Conservation (phyloP, 139 green algal species). For the Closterium sp. region DNA sequence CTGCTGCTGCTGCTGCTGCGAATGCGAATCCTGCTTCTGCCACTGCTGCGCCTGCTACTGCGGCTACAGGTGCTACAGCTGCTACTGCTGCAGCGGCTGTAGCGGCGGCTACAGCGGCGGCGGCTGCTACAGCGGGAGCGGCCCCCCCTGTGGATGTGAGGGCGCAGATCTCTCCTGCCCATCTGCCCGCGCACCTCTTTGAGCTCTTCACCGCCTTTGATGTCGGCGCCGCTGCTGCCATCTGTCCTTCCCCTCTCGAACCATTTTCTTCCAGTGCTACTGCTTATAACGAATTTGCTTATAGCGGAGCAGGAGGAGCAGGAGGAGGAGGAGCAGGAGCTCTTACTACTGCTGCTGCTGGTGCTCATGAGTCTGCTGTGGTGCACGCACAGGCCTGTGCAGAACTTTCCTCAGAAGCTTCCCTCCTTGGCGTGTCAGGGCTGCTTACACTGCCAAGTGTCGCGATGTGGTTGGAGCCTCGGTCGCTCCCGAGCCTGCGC, state of each 20-base stretch:
- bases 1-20: background rate
- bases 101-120: background rate
- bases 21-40: background rate
- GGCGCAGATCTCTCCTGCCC: background rate
- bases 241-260: slow-evolving; percentile 2
- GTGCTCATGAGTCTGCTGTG: slow-evolving; percentile 13
- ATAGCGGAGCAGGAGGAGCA: slow-evolving; percentile 10
- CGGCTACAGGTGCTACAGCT: background rate
- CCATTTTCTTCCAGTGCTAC: background rate
- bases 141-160: background rate
- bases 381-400: background rate
- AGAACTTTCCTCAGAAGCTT: background rate
- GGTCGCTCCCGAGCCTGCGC: background rate
- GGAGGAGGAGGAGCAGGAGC: background rate
- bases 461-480: slow-evolving; percentile 7
- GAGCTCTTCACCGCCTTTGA: slow-evolving; percentile 27
- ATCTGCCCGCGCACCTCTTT: slow-evolving; percentile 8
- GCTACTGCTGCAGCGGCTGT: background rate
- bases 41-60: background rate
- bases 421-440: background rate
- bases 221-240: slow-evolving; percentile 6
- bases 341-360: background rate
- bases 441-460: slow-evolving; percentile 23
- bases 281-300: background rate
- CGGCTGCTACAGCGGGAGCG: background rate